phyloP scores from a whole-genome alignment of 148 eudicot species.

The Rhododendron mucronatum region DNA sequence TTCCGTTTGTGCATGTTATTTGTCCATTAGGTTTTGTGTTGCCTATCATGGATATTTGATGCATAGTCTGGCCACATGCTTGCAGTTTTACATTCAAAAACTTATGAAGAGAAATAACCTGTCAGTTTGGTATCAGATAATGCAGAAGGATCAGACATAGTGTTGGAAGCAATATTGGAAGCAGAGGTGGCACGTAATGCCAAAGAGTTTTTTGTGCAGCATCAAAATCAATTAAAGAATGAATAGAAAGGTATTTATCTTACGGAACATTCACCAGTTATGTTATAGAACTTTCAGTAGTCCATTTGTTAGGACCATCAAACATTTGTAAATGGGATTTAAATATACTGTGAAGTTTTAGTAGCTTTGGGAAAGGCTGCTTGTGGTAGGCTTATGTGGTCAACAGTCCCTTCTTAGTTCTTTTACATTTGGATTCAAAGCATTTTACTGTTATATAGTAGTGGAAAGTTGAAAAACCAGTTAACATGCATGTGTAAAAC shows the following conservation, averaged over 20 bases:
- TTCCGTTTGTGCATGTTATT: neutral
- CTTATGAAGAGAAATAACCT: neutral
- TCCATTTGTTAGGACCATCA: neutral
- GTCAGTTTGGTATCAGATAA: conserved; percentile 47
- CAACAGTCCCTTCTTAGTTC: neutral
- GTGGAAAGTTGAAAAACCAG: neutral
- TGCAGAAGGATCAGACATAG: conserved; percentile 67
- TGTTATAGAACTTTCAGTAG: neutral
- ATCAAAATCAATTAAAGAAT: conserved; percentile 49
- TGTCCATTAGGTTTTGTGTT: neutral
- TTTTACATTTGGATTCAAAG: neutral
- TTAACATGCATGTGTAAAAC: neutral
- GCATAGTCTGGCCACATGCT: neutral
- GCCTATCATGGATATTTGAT: neutral
- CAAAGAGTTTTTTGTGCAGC: conserved; percentile 71
- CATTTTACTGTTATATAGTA: neutral
- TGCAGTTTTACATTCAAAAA: neutral
- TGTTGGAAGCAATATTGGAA: conserved; percentile 84
- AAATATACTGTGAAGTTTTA: neutral
- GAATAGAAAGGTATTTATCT: conserved; percentile 19
- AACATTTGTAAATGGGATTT: neutral
- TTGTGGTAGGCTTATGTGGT: neutral
- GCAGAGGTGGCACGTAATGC: conserved; percentile 94
- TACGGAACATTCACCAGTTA: neutral
- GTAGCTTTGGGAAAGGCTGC: neutral